Evolutionary conservation across 202 grass and related monocot genomes (phyloP), one percentile per base, ranked within the genome.

Genomic region (Carex arenaria): DNA sequence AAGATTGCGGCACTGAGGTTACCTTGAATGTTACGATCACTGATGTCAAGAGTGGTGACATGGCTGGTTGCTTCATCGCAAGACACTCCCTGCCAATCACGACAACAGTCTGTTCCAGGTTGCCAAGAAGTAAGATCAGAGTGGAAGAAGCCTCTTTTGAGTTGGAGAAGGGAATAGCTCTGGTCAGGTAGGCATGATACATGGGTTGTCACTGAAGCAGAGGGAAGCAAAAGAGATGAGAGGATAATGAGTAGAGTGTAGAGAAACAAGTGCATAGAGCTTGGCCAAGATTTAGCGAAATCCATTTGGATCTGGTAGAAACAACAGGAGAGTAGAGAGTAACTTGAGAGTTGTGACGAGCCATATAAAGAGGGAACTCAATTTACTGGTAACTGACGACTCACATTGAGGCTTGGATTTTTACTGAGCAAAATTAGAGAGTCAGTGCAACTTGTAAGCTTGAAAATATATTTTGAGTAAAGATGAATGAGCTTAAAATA

Each of bases 121-220:
- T 61, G 85, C 90, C 90, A 92, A n/a, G 79, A 87, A 13, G 69
- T 61, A 18, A 89, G 79, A 14, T 69, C 54, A 53, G 87, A 64
- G 9, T 18, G 14, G n/a, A 22, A 30, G 85, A 89, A 85, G 66
- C 70, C 73, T 19, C 32, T 43, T 72, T 89, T 91, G 56, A 91
- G 80, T 61, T 73, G 74, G 56, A 92, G 82, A 63, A 92, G 87
- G 6, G 83, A 56, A 45, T 57, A n/a, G 30, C 87, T 59, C 81
- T 92, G 74, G 4, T 84, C 76, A 20, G 81, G 49, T 20, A 45
- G 69, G 85, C 90, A 92, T 31, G 28, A 40, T 19, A 56, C 66
- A 1, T 45, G 7, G 8, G 43, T 45, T 45, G 7, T 10, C 43
- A 10, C 8, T 10, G 1, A 10, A 22, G 55, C 0, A 12, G 34